These are phyloP conservation scores for Bruguiera hainesii DNA, from an alignment of 441 rosid genomes.

Conservation along the genomic window DNA sequence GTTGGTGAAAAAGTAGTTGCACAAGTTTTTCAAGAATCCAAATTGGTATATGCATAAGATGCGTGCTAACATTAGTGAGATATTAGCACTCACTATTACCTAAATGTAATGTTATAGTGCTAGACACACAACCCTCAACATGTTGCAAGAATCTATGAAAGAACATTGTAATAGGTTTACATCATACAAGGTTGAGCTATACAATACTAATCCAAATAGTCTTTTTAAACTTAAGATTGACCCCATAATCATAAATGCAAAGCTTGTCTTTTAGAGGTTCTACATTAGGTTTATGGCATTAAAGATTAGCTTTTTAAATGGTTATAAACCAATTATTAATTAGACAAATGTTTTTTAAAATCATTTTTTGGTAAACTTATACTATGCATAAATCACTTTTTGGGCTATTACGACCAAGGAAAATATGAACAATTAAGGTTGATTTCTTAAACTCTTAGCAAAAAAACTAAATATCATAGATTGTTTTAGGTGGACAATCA, in stretches of 20 bases:
- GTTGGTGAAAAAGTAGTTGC: too few species aligned
- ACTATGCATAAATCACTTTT: background rate
- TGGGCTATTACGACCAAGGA: background rate
- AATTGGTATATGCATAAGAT: too few species aligned
- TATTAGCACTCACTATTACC: too few species aligned
- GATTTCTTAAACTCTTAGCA: background rate
- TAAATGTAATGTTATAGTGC: too few species aligned
- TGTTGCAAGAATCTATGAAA: rapidly evolving
- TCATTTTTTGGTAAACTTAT: background rate
- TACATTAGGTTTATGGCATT: background rate
- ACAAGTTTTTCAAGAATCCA: too few species aligned
- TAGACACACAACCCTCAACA: too few species aligned
- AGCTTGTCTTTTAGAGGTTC: too few species aligned
- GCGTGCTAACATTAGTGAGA: too few species aligned
- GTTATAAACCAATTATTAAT: background rate
- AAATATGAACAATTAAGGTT: background rate
- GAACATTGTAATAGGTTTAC: too few species aligned
- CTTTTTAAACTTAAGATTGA: too few species aligned
- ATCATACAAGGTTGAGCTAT: too few species aligned
- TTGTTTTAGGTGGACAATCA: background rate
- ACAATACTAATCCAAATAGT: too few species aligned
- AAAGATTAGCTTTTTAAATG: background rate
- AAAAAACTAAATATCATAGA: background rate
- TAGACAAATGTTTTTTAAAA: background rate
- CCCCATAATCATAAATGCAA: rapidly evolving